Conservation (phyloP, 495 filamentous ascomycete genomes). For the Penicillium desertorum region DNA sequence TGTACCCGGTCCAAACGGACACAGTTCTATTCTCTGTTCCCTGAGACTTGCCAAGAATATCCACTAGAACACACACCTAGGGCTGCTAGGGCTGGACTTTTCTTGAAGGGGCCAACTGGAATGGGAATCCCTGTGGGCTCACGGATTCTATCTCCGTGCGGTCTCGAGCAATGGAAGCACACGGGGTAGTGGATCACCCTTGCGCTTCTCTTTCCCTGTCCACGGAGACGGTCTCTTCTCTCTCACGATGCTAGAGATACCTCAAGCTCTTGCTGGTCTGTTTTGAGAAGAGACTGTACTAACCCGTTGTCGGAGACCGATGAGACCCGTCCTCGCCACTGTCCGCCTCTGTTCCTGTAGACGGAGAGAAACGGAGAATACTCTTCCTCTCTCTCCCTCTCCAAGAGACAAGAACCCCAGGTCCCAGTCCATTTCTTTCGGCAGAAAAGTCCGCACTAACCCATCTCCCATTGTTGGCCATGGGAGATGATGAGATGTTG, state of each 20-base stretch:
- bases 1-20: neutral
- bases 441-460: neutral
- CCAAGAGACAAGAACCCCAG: neutral
- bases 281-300: neutral
- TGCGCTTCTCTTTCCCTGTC: neutral
- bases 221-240: neutral
- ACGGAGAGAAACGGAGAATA: neutral
- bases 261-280: neutral
- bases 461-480: neutral
- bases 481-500: neutral
- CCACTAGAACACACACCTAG: neutral
- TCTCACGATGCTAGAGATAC: neutral
- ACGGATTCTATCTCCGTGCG: conserved; percentile 22
- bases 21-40: too few species aligned
- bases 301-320: neutral
- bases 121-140: conserved; percentile 8
- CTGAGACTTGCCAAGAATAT: neutral
- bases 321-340: neutral
- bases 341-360: neutral
- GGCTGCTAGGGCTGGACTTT: neutral
- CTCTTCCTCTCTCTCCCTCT: neutral
- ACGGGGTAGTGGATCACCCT: conserved; percentile 7
- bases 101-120: conserved; percentile 9
- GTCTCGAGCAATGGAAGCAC: conserved; percentile 16
- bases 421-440: neutral